Evolutionary conservation across 768 basidiomycete species (phyloP).

Genomic region (Suillus ampliporus): DNA sequence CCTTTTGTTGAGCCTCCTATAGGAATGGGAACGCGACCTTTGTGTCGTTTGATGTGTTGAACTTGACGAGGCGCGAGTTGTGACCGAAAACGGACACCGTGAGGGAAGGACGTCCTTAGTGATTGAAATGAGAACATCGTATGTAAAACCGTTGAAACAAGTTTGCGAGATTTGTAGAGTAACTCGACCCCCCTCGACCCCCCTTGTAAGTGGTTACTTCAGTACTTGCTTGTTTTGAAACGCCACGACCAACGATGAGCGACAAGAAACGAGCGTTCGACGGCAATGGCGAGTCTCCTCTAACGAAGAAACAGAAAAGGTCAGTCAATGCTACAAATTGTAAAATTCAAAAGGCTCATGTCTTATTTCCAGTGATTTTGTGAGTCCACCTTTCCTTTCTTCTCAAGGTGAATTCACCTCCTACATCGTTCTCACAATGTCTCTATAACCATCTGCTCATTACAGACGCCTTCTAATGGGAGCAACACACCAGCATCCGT

Average conservation of each 20-base stretch:
- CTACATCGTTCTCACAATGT: constrained; percentile 60
- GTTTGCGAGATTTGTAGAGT: neutral
- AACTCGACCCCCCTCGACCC: too few species aligned
- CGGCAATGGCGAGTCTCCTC: constrained; percentile 51
- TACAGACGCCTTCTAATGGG: constrained; percentile 59
- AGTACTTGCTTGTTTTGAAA: too few species aligned
- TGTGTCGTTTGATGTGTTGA: constrained; percentile 88
- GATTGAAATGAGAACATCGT: constrained; percentile 1
- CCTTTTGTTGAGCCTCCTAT: constrained; percentile 92
- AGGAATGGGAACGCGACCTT: constrained; percentile 85
- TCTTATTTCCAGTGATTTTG: constrained; percentile 57
- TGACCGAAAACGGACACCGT: constrained; percentile 43
- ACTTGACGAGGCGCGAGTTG: constrained; percentile 85
- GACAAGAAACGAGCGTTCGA: constrained; percentile 71
- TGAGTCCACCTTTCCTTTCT: constrained; percentile 58
- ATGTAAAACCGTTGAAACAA: neutral
- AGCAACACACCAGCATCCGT: constrained; percentile 47
- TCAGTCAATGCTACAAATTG: constrained; percentile 36
- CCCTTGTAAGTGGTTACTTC: too few species aligned
- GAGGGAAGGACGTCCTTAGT: neutral
- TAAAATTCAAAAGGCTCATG: constrained; percentile 17
- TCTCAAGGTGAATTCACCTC: constrained; percentile 78
- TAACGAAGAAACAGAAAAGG: constrained; percentile 72
- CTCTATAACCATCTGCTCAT: constrained; percentile 69
- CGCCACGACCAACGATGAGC: constrained; percentile 56